phyloP scores from a whole-genome alignment of 345 rosid genomes.

The Camelina neglecta region DNA sequence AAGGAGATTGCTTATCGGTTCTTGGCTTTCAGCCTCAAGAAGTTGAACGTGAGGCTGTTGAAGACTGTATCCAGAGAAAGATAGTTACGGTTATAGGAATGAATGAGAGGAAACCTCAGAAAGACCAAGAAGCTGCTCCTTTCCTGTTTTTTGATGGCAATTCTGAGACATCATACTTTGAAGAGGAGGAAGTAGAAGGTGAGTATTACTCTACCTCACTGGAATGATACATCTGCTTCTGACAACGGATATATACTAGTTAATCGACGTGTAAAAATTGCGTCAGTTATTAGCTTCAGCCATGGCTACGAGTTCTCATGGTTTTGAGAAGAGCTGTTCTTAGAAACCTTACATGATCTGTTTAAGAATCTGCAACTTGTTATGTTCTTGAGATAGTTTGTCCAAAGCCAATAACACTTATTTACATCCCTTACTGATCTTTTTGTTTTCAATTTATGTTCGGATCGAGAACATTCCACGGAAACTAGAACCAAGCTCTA shows the following conservation, averaged over 20 bases:
- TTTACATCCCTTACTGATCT: slow-evolving; percentile 1
- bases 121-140: slow-evolving; percentile 60
- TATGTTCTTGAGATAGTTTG: slow-evolving; percentile 13
- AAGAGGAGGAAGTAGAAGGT: slow-evolving; percentile 56
- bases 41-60: slow-evolving; percentile 46
- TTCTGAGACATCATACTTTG: slow-evolving; percentile 47
- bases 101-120: slow-evolving; percentile 66
- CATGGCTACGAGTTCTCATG: slow-evolving; percentile 3
- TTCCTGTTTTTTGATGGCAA: slow-evolving; percentile 60
- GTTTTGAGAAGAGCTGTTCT: slow-evolving; percentile 5
- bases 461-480: neutral
- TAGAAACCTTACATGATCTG: neutral
- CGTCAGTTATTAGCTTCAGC: slow-evolving; percentile 8
- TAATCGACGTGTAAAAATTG: slow-evolving; percentile 11
- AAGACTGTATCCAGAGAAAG: slow-evolving; percentile 70
- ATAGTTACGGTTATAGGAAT: slow-evolving; percentile 64
- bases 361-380: neutral
- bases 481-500: slow-evolving; percentile 9
- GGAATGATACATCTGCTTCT: slow-evolving; percentile 42
- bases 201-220: slow-evolving; percentile 44
- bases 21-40: slow-evolving; percentile 63
- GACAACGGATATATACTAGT: neutral
- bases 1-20: slow-evolving; percentile 75
- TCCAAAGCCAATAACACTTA: slow-evolving; percentile 9
- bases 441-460: slow-evolving; percentile 6